Evolutionary conservation across 352 stramenopile species (phyloP).

Genomic region (Peronospora belbahrii): DNA sequence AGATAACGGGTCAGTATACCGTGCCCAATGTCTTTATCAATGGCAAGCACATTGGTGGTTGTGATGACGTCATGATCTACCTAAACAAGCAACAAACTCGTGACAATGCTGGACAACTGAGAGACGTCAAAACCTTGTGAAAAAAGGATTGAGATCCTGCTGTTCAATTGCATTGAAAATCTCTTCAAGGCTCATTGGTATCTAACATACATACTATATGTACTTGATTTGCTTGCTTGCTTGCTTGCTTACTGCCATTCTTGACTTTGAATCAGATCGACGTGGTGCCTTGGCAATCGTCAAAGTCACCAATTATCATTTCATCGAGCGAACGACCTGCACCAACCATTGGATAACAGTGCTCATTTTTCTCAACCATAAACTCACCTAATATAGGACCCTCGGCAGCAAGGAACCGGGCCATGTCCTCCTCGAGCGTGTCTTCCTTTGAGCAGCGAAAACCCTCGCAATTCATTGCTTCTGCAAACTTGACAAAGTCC

Average conservation of each 20-base stretch:
- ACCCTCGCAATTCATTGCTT: constrained; percentile 89
- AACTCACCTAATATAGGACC: constrained; percentile 92
- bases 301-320: constrained; percentile 95
- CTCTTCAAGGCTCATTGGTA: no score
- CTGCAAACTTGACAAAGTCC: constrained; percentile 90
- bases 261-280: constrained; percentile 72
- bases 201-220: no score
- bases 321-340: constrained; percentile 87
- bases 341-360: constrained; percentile 93
- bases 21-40: constrained; percentile 99
- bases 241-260: constrained; percentile 11
- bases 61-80: constrained; percentile 71
- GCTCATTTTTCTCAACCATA: constrained; percentile 91
- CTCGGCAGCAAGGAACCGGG: constrained; percentile 90
- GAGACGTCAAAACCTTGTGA: neutral
- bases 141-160: neutral
- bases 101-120: constrained; percentile 48
- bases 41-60: constrained; percentile 92
- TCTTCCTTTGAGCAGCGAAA: constrained; percentile 86
- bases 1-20: constrained; percentile 92
- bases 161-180: constrained; percentile 9
- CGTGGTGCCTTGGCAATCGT: constrained; percentile 88
- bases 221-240: no score
- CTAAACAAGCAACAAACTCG: constrained; percentile 48
- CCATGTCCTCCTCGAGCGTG: constrained; percentile 88